These are phyloP conservation scores for Lentinus tigrinus DNA, from an alignment of 768 basidiomycete species.

Conservation along the genomic window DNA sequence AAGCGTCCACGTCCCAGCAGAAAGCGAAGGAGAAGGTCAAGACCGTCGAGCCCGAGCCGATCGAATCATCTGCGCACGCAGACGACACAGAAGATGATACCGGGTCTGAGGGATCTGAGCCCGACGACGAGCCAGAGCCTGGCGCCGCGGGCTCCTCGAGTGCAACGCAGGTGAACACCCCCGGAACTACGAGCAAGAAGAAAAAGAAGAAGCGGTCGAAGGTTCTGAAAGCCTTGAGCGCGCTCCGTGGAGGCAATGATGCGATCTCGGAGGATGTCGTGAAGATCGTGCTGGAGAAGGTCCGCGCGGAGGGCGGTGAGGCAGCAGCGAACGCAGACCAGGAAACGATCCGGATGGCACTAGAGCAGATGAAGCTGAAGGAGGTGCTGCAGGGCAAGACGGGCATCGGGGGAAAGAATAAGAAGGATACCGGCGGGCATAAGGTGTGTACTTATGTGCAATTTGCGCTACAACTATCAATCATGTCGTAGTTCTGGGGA, in stretches of 20 bases:
- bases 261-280: slow-evolving; percentile 57
- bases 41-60: slow-evolving; percentile 37
- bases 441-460: slow-evolving; percentile 54
- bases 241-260: slow-evolving; percentile 46
- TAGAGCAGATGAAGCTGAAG: slow-evolving; percentile 81
- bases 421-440: slow-evolving; percentile 83
- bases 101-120: slow-evolving; percentile 10
- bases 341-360: slow-evolving; percentile 63
- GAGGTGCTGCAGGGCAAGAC: slow-evolving; percentile 83
- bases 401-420: slow-evolving; percentile 71
- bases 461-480: not conserved
- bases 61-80: not conserved
- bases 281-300: slow-evolving; percentile 63
- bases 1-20: slow-evolving; percentile 34
- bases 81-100: slow-evolving; percentile 18
- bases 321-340: slow-evolving; percentile 47
- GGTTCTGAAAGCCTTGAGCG: slow-evolving; percentile 49
- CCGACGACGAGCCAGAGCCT: slow-evolving; percentile 34
- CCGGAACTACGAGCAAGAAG: slow-evolving; percentile 58
- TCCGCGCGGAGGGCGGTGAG: slow-evolving; percentile 55
- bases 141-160: slow-evolving; percentile 8
- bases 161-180: slow-evolving; percentile 24
- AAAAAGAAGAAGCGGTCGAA: slow-evolving; percentile 91
- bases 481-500: slow-evolving; percentile 77
- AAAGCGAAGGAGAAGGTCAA: slow-evolving; percentile 40